Percentiles rank a stretch among this genome's conserved stretches.
Conservation (phyloP, 1,284 basidiomycete species). For the Austropuccinia psidii region DNA sequence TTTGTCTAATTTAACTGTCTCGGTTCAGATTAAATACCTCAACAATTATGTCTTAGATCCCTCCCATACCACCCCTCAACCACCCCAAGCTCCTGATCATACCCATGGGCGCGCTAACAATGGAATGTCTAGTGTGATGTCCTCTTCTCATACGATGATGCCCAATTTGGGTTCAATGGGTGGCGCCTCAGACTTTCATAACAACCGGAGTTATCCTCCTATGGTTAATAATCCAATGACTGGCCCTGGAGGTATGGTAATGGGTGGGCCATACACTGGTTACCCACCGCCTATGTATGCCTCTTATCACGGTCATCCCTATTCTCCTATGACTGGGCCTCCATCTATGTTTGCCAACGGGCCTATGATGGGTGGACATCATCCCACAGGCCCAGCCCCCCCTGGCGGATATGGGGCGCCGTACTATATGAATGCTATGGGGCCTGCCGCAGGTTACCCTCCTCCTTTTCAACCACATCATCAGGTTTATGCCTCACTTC, state of each 20-base stretch:
- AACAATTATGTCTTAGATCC: conserved; percentile 91
- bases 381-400: background rate
- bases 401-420: background rate
- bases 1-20: no score
- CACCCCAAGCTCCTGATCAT: conserved; percentile 13
- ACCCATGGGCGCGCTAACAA: background rate
- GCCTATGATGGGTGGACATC: conserved; percentile 12
- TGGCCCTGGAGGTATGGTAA: conserved; percentile 7
- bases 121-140: background rate
- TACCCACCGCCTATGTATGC: conserved; percentile 16
- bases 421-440: conserved; percentile 29
- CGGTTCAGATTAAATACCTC: conserved; percentile 76
- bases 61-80: conserved; percentile 65
- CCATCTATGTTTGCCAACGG: conserved; percentile 8
- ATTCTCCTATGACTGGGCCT: conserved; percentile 3
- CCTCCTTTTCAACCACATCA: conserved; percentile 7
- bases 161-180: background rate
- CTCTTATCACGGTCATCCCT: background rate
- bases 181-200: conserved; percentile 14
- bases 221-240: conserved; percentile 19
- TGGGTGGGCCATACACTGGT: conserved; percentile 20
- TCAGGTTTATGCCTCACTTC: conserved; percentile 14
- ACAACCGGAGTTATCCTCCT: background rate
- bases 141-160: conserved; percentile 28
- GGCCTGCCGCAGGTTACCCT: background rate